phyloP scores from a whole-genome alignment of 192 early-diverging fungal species.

The Gigaspora rosea region DNA sequence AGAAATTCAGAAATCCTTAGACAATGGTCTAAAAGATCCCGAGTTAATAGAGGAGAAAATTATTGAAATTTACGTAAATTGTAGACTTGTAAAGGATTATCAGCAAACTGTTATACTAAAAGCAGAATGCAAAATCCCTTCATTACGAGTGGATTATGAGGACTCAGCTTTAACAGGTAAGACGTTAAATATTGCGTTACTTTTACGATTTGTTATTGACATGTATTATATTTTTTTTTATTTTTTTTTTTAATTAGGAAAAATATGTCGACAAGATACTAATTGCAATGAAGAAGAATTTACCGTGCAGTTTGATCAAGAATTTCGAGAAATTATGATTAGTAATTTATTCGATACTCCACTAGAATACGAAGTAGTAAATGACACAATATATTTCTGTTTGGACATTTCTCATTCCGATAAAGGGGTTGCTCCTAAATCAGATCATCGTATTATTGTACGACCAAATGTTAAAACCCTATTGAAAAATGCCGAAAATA shows the following conservation, averaged over 20 bases:
- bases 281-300: constrained; percentile 48
- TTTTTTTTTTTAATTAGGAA: constrained; percentile 32
- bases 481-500: constrained; percentile 58
- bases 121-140: constrained; percentile 62
- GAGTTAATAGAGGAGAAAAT: constrained; percentile 64
- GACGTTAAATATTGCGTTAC: background rate
- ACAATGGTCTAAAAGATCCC: constrained; percentile 42
- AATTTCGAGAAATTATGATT: constrained; percentile 48
- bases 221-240: constrained; percentile 3
- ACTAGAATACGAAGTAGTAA: constrained; percentile 68
- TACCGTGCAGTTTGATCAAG: constrained; percentile 50
- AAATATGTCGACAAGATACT: constrained; percentile 27
- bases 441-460: constrained; percentile 48
- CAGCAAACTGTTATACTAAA: constrained; percentile 67
- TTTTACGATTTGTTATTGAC: background rate
- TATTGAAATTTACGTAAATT: constrained; percentile 77
- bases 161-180: constrained; percentile 52
- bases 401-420: constrained; percentile 55
- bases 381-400: constrained; percentile 73
- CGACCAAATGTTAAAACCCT: constrained; percentile 58
- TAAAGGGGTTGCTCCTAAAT: constrained; percentile 37
- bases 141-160: constrained; percentile 46
- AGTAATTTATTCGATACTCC: constrained; percentile 56
- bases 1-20: constrained; percentile 46
- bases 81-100: constrained; percentile 79